Conservation (phyloP, 768 basidiomycete genomes). For the Termitomyces sp. region DNA sequence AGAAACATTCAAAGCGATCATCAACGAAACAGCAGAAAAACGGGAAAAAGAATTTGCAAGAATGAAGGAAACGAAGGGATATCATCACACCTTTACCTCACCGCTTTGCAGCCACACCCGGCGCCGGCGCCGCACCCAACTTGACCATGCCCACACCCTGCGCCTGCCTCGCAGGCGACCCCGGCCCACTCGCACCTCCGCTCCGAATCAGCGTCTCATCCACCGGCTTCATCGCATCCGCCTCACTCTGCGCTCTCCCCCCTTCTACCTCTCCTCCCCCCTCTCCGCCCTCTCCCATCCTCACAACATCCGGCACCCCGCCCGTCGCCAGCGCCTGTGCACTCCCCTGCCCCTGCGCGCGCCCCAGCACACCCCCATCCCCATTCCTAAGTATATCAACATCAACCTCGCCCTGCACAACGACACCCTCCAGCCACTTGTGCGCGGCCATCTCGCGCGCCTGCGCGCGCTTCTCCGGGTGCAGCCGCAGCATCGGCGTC, state of each 20-base stretch:
- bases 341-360: constrained; percentile 10
- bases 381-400: constrained; percentile 22
- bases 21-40: too few species aligned
- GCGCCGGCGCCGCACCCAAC: neutral
- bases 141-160: neutral
- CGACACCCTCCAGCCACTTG: constrained; percentile 78
- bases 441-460: constrained; percentile 85
- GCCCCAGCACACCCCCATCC: constrained; percentile 28
- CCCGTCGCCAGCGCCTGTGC: neutral
- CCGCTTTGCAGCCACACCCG: neutral
- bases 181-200: neutral
- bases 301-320: neutral
- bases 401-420: constrained; percentile 89
- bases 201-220: constrained; percentile 36
- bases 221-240: constrained; percentile 71
- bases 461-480: constrained; percentile 84
- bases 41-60: too few species aligned
- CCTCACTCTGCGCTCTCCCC: constrained; percentile 35
- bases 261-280: constrained; percentile 21
- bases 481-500: constrained; percentile 83
- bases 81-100: neutral
- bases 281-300: neutral
- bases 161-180: neutral
- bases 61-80: neutral
- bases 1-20: neutral